Evolutionary conservation across 1,284 basidiomycete genomes (phyloP), one percentile per base, ranked within the genome.

Genomic region (Ganoderma lingzhi): DNA sequence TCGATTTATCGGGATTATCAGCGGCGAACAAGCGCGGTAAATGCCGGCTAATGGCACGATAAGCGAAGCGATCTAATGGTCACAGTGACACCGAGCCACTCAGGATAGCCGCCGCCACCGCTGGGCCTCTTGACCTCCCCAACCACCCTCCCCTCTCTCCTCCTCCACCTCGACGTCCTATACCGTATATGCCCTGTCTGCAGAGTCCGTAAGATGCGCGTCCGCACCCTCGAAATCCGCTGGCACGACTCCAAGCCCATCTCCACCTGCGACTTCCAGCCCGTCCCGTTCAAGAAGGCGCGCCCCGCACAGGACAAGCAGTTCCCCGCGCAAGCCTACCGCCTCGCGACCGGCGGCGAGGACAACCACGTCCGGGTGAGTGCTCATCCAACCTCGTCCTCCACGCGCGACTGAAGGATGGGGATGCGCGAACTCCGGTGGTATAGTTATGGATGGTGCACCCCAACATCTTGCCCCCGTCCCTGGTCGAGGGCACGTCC

Each of bases 231-330:
- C 55, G 94, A 96, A 83, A 96, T 96, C 77, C 88, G 95, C 75
- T 98, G 96, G 96, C 96, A 98, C 85, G 95, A 97, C 84, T 91
- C 87, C 80, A 96, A 95, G 79, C 96, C 96, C 35, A 96, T 98
- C 80, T 96, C 95, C 66, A 94, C 94, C 23, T 96, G 94, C 81
- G 96, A 98, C 85, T 97, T 97, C 77, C 96, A 98, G 78, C 93
- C 94, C 39, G 77, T 87, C 32, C 80, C 88, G 0, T 91, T 90
- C 83, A 93, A 93, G 84, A 92, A 89, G 79, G 92, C 90, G 82
- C 90, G 91, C 80, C 92, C 90, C 5, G 79, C 84, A 30, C 86
- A 88, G 73, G 88, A 92, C 76, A 87, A 85, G 79, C 85, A 82
- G 74, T 87, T 82, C 74, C 85, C 87, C 23, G 82, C 83, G 10